These are phyloP conservation scores for Rhamnella rubrinervis DNA, from an alignment of 331 rosid species.

Conservation along the genomic window DNA sequence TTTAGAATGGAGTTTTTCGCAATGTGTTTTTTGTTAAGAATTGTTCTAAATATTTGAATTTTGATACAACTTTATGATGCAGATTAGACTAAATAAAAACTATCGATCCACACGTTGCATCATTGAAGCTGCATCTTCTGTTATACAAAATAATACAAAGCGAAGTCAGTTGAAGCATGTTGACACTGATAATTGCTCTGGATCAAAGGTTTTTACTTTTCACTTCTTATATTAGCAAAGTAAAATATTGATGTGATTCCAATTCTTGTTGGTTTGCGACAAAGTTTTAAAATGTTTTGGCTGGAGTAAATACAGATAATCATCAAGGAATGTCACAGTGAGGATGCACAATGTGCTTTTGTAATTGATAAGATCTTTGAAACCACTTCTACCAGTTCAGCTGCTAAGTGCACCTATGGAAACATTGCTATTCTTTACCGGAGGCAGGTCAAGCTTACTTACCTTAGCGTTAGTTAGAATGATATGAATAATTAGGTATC, in stretches of 20 bases:
- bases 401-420: slow-evolving; percentile 56
- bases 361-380: slow-evolving; percentile 85
- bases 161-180: slow-evolving; percentile 69
- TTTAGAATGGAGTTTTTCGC: slow-evolving; percentile 16
- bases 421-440: slow-evolving; percentile 88
- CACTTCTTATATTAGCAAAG: slow-evolving; percentile 17
- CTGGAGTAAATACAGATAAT: slow-evolving; percentile 44
- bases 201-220: slow-evolving; percentile 67
- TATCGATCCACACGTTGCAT: slow-evolving; percentile 90
- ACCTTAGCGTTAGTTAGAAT: slow-evolving; percentile 21
- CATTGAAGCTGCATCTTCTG: slow-evolving; percentile 89
- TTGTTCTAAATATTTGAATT: slow-evolving; percentile 6
- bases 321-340: slow-evolving; percentile 81
- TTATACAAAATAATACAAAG: slow-evolving; percentile 68
- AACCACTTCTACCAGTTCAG: slow-evolving; percentile 45
- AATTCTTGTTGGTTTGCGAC: slow-evolving; percentile 1
- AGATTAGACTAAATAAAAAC: slow-evolving; percentile 88
- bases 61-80: slow-evolving; percentile 32
- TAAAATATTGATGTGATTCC: slow-evolving; percentile 9
- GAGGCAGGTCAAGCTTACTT: slow-evolving; percentile 74
- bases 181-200: slow-evolving; percentile 77
- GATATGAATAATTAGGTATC: slow-evolving; percentile 13
- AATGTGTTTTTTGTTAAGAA: not conserved
- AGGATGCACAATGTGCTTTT: slow-evolving; percentile 86
- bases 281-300: slow-evolving; percentile 8